Evolutionary conservation across 345 rosid genomes (phyloP), one percentile per base, ranked within the genome.

Genomic region (Limnanthes douglasii): DNA sequence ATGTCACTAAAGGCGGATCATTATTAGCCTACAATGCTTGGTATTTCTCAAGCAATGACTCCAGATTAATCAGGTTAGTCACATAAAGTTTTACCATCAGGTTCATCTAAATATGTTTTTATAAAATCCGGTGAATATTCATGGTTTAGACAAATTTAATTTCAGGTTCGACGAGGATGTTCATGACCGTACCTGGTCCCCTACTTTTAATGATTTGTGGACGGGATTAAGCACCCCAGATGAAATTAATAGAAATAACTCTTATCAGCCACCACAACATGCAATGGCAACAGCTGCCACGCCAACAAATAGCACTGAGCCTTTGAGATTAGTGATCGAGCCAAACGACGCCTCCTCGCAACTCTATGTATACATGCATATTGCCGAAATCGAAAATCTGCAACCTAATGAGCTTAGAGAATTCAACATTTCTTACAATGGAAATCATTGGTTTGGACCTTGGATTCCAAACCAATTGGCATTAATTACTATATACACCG

Each of bases 101-200:
- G n/a, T n/a, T n/a, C n/a, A n/a, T n/a, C n/a, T n/a, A n/a, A n/a
- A n/a, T n/a, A n/a, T n/a, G n/a, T n/a, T n/a, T n/a, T n/a, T n/a
- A n/a, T n/a, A n/a, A n/a, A n/a, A n/a, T n/a, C n/a, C n/a, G n/a
- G n/a, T n/a, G n/a, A n/a, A n/a, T n/a, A n/a, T n/a, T n/a, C n/a
- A n/a, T n/a, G n/a, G n/a, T n/a, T n/a, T n/a, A n/a, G n/a, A n/a
- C n/a, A n/a, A n/a, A n/a, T n/a, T n/a, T n/a, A n/a, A n/a, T n/a
- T n/a, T 0, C 36, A 59, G 75, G 47, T 68, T 37, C 32, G 39
- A 59, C 1, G 22, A 64, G 21, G 70, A 68, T 15, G 29, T 50
- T 0, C 41, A 30, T 23, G 73, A 70, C 22, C 64, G 73, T 10
- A 0, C 44, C 8, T 70, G 78, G 68, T 0, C 0, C 15, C 63